Conservation (phyloP, 257 asterid genomes). For the Nicotiana undulata region DNA sequence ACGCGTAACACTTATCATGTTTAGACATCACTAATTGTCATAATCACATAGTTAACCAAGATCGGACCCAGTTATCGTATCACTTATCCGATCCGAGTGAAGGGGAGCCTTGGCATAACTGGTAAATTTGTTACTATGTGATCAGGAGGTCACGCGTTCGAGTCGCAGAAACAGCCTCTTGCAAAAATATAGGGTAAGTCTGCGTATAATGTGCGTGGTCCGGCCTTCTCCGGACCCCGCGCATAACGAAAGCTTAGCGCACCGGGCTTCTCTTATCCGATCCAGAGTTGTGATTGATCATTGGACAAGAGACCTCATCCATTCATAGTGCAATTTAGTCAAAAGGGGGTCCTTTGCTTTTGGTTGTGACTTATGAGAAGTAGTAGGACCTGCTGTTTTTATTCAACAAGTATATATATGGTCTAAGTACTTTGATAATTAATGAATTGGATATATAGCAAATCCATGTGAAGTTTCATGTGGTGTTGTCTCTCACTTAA, state of each 20-base stretch:
- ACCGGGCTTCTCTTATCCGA: too few relatives aligned
- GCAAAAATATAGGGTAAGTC: too few relatives aligned
- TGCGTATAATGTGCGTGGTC: too few relatives aligned
- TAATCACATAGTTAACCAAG: too few relatives aligned
- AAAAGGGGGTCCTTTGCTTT: neutral
- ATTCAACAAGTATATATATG: neutral
- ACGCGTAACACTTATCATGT: neutral
- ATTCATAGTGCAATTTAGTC: neutral
- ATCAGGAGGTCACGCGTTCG: too few relatives aligned
- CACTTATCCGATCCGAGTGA: neutral
- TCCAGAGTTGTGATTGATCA: neutral
- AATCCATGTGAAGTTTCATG: conserved; percentile 6
- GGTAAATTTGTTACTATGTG: too few relatives aligned
- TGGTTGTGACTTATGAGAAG: conserved; percentile 1
- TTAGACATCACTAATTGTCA: neutral
- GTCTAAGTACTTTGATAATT: conserved; percentile 1
- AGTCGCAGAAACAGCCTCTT: too few relatives aligned
- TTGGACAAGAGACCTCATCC: neutral
- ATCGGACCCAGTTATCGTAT: neutral
- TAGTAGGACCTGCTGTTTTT: neutral
- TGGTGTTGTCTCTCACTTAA: neutral
- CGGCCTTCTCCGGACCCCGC: too few relatives aligned
- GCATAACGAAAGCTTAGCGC: too few relatives aligned
- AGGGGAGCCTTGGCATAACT: too few relatives aligned
- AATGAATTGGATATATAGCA: conserved; percentile 5